phyloP scores from a whole-genome alignment of 805 yeast genomes.

The Starmerella powellii region DNA sequence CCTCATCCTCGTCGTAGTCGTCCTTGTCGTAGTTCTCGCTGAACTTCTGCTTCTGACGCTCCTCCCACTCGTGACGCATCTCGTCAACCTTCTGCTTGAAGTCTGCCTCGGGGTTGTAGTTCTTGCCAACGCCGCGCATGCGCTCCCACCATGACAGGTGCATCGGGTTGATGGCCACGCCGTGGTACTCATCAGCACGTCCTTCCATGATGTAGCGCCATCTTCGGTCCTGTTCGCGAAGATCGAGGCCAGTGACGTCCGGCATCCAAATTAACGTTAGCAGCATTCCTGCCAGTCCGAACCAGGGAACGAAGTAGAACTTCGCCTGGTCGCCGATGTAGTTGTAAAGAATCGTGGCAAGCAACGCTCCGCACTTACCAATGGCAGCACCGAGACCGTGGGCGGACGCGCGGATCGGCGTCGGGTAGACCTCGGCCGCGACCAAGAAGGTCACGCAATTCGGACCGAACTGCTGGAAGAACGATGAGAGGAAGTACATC shows the following conservation, averaged over 20 bases:
- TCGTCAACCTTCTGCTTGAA: slow-evolving; percentile 31
- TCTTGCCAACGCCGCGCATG: slow-evolving; percentile 27
- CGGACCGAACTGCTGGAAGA: slow-evolving; percentile 58
- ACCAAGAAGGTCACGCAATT: slow-evolving; percentile 51
- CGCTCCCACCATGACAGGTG: slow-evolving; percentile 31
- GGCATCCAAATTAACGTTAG: slow-evolving; percentile 29
- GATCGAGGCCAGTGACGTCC: slow-evolving; percentile 31
- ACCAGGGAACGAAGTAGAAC: slow-evolving; percentile 33
- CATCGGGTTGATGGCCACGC: slow-evolving; percentile 30
- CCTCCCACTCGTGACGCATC: slow-evolving; percentile 31
- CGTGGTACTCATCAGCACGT: slow-evolving; percentile 31
- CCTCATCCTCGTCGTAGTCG: slow-evolving; percentile 15
- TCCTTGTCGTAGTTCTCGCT: slow-evolving; percentile 17
- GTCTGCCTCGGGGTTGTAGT: slow-evolving; percentile 31
- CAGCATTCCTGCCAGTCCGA: slow-evolving; percentile 31
- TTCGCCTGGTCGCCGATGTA: slow-evolving; percentile 28
- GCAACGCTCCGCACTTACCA: slow-evolving; percentile 54
- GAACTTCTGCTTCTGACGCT: slow-evolving; percentile 26
- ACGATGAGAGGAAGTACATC: slow-evolving; percentile 47
- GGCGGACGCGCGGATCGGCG: slow-evolving; percentile 52
- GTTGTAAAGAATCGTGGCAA: slow-evolving; percentile 36
- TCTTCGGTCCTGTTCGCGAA: slow-evolving; percentile 31
- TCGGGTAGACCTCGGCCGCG: slow-evolving; percentile 58
- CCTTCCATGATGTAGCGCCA: slow-evolving; percentile 30
- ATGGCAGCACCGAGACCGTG: slow-evolving; percentile 55